Conservation (phyloP, 1,284 basidiomycete genomes). For the Trametes hirsuta region DNA sequence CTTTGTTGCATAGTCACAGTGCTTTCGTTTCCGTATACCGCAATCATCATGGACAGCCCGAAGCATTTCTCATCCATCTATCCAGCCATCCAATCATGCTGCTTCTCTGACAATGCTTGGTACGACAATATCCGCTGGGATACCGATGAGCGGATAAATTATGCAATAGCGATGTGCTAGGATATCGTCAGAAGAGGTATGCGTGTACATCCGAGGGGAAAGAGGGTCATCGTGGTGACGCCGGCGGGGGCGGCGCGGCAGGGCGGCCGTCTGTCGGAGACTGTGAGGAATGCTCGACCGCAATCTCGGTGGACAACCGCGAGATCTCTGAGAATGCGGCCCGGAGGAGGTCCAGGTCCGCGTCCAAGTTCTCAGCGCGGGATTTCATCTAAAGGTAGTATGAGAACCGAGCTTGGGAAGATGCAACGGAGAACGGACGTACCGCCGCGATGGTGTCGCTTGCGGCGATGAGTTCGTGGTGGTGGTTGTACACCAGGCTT, state of each 20-base stretch:
- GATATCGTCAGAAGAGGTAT: slow-evolving; percentile 5
- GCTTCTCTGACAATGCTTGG: too few relatives aligned
- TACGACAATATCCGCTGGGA: too few relatives aligned
- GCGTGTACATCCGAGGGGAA: background rate
- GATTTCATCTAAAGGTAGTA: slow-evolving; percentile 70
- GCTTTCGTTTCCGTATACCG: slow-evolving; percentile 6
- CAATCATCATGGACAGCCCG: background rate
- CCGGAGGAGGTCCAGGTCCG: slow-evolving; percentile 79
- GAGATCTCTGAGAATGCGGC: slow-evolving; percentile 86
- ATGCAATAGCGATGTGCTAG: background rate
- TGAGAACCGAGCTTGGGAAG: slow-evolving; percentile 1
- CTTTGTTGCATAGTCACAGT: slow-evolving; percentile 14
- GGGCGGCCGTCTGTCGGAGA: slow-evolving; percentile 4
- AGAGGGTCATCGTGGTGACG: background rate
- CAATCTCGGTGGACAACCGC: slow-evolving; percentile 70
- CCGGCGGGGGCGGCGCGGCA: background rate
- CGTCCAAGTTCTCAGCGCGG: slow-evolving; percentile 80
- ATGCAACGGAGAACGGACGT: slow-evolving; percentile 30
- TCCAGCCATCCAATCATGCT: too few relatives aligned
- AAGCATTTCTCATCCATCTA: background rate
- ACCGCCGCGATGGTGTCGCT: slow-evolving; percentile 89
- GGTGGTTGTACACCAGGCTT: slow-evolving; percentile 91
- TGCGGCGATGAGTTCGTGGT: slow-evolving; percentile 91
- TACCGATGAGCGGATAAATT: background rate
- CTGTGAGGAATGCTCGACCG: slow-evolving; percentile 31